These are phyloP conservation scores for Blastomyces silverae DNA, from an alignment of 2,329 filamentous ascomycete species.

Conservation along the genomic window DNA sequence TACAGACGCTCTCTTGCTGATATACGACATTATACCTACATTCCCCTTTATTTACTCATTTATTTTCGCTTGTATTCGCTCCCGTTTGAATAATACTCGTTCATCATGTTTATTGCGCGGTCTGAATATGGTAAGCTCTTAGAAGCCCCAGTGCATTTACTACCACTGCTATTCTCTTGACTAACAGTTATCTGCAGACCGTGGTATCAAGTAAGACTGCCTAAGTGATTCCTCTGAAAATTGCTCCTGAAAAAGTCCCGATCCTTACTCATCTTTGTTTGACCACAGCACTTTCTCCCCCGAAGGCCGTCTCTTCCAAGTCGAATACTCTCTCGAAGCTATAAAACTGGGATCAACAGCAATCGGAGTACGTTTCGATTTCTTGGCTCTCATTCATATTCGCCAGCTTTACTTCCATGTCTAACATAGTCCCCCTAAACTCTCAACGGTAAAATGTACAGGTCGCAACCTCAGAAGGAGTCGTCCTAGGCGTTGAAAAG, in stretches of 20 bases:
- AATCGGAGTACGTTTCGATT: slow-evolving; percentile 62
- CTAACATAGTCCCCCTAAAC: slow-evolving; percentile 22
- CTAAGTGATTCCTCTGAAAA: slow-evolving; percentile 17
- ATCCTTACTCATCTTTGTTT: slow-evolving; percentile 24
- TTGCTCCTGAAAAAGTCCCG: slow-evolving; percentile 10
- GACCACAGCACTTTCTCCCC: slow-evolving; percentile 86
- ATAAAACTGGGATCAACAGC: slow-evolving; percentile 99
- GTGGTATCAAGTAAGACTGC: slow-evolving; percentile 81
- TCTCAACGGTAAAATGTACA: slow-evolving; percentile 26
- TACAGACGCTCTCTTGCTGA: background rate
- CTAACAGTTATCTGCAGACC: slow-evolving; percentile 57
- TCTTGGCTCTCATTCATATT: background rate
- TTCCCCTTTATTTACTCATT: slow-evolving; percentile 6
- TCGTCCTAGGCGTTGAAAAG: slow-evolving; percentile 97
- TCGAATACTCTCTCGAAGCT: slow-evolving; percentile 99
- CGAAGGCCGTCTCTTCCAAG: slow-evolving; percentile 98
- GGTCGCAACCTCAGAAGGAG: slow-evolving; percentile 87
- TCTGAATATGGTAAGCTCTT: slow-evolving; percentile 89
- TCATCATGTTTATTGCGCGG: slow-evolving; percentile 98
- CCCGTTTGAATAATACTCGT: slow-evolving; percentile 35
- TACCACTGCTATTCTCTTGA: slow-evolving; percentile 24
- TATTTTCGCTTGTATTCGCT: slow-evolving; percentile 14
- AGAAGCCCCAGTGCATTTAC: background rate
- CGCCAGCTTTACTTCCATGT: background rate
- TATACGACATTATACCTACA: background rate